Conservation (phyloP, 345 rosid genomes). For the Pugionium cornutum region DNA sequence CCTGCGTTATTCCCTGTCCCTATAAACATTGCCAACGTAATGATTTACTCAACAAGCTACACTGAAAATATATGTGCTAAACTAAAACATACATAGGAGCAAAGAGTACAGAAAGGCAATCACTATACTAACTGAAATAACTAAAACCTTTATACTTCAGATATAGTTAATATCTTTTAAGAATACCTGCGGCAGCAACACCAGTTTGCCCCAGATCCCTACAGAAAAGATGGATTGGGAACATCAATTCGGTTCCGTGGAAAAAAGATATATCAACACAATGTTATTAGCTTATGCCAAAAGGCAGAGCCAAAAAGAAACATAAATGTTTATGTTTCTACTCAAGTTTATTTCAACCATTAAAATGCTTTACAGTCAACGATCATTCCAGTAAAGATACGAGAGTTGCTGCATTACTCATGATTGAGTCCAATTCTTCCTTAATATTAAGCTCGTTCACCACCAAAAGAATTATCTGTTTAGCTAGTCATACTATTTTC, state of each 20-base stretch:
- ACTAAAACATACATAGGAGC: background rate
- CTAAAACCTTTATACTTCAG: slow-evolving; percentile 13
- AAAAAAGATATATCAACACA: background rate
- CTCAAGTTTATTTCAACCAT: background rate
- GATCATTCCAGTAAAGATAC: slow-evolving; percentile 8
- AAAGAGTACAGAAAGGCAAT: background rate
- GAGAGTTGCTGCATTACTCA: slow-evolving; percentile 15
- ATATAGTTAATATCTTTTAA: background rate
- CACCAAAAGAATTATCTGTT: slow-evolving; percentile 1
- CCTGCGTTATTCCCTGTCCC: slow-evolving; percentile 49
- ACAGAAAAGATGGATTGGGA: slow-evolving; percentile 31
- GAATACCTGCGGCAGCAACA: slow-evolving; percentile 53
- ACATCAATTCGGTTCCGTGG: slow-evolving; percentile 6
- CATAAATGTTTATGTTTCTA: background rate
- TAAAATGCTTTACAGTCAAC: background rate
- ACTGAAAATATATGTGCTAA: background rate
- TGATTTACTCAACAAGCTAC: slow-evolving; percentile 14
- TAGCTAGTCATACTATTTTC: slow-evolving; percentile 5
- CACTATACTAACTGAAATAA: slow-evolving; percentile 13
- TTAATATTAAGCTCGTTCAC: slow-evolving; percentile 5
- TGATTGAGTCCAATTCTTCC: background rate
- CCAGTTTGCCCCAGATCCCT: slow-evolving; percentile 62
- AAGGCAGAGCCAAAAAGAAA: background rate
- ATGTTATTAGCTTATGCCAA: background rate
- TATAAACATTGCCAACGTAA: slow-evolving; percentile 30